Evolutionary conservation across 2,329 filamentous ascomycete genomes (phyloP).

Genomic region (Colletotrichum tropicicola): DNA sequence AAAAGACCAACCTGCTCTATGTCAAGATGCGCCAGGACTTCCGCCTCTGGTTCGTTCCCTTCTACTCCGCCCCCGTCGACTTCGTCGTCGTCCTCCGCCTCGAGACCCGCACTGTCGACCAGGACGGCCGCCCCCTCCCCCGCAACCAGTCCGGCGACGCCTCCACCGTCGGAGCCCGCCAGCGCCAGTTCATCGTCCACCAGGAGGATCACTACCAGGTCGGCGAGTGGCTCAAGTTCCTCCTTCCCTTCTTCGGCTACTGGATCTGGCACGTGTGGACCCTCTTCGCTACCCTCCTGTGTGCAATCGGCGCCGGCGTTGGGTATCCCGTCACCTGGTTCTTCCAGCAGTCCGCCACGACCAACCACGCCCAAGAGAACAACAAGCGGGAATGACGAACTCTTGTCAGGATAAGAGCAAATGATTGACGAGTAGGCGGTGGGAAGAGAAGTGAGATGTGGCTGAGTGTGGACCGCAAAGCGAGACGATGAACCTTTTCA

Average conservation of each 20-base stretch:
- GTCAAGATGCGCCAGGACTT: constrained; percentile 79
- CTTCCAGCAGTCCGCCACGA: neutral
- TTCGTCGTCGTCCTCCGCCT: constrained; percentile 76
- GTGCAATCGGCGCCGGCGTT: constrained; percentile 59
- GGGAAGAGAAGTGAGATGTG: no score
- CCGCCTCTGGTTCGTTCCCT: constrained; percentile 79
- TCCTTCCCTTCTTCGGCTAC: constrained; percentile 67
- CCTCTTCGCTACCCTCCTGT: constrained; percentile 70
- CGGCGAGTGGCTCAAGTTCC: constrained; percentile 78
- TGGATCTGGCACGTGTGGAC: constrained; percentile 68
- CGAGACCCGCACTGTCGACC: constrained; percentile 49
- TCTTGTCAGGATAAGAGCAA: neutral
- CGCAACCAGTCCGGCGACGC: constrained; percentile 22
- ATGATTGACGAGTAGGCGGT: neutral
- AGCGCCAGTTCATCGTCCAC: constrained; percentile 77
- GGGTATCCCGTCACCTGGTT: constrained; percentile 23
- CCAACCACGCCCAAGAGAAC: neutral
- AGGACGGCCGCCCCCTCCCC: constrained; percentile 34
- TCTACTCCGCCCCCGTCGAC: constrained; percentile 73
- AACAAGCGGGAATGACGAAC: constrained; percentile 10
- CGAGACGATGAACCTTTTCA: no score
- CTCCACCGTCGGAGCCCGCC: constrained; percentile 50
- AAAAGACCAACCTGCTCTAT: constrained; percentile 65
- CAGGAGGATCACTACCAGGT: constrained; percentile 88
- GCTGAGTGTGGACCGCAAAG: no score